Evolutionary conservation across 768 basidiomycete species (phyloP).

Genomic region (Tubosaeta sp.): DNA sequence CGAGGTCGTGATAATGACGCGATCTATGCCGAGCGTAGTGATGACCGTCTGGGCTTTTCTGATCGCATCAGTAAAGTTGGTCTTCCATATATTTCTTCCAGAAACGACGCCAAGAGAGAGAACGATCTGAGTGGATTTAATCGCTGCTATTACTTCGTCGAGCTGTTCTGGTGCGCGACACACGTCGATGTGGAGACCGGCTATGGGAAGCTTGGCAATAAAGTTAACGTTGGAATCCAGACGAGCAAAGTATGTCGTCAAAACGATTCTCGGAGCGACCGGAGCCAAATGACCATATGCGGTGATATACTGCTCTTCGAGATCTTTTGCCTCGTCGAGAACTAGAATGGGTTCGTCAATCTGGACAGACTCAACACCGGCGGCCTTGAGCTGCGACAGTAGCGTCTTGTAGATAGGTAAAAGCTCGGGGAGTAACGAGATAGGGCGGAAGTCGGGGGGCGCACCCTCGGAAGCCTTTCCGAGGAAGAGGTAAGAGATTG

Average conservation of each 20-base stretch:
- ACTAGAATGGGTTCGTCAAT: slow-evolving; percentile 96
- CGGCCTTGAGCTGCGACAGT: slow-evolving; percentile 83
- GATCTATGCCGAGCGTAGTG: slow-evolving; percentile 74
- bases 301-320: slow-evolving; percentile 74
- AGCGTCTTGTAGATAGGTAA: slow-evolving; percentile 90
- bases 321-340: slow-evolving; percentile 73
- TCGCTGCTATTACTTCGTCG: slow-evolving; percentile 69
- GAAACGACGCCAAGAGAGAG: slow-evolving; percentile 96
- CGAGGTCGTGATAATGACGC: slow-evolving; percentile 91
- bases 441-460: slow-evolving; percentile 79
- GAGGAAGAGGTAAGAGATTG: slow-evolving; percentile 90
- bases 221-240: slow-evolving; percentile 88
- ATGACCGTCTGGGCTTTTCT: slow-evolving; percentile 82
- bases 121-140: slow-evolving; percentile 76
- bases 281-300: slow-evolving; percentile 80
- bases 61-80: slow-evolving; percentile 81
- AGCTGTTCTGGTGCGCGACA: slow-evolving; percentile 92
- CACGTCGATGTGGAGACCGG: slow-evolving; percentile 95
- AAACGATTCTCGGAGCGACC: slow-evolving; percentile 85
- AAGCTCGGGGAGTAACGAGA: slow-evolving; percentile 84
- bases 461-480: slow-evolving; percentile 90
- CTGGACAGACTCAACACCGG: slow-evolving; percentile 94
- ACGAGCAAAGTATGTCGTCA: slow-evolving; percentile 96
- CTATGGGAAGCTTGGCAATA: slow-evolving; percentile 87
- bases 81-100: slow-evolving; percentile 99